Evolutionary conservation across 805 yeast species (phyloP).

Genomic region (Saccharomycopsis sp.): DNA sequence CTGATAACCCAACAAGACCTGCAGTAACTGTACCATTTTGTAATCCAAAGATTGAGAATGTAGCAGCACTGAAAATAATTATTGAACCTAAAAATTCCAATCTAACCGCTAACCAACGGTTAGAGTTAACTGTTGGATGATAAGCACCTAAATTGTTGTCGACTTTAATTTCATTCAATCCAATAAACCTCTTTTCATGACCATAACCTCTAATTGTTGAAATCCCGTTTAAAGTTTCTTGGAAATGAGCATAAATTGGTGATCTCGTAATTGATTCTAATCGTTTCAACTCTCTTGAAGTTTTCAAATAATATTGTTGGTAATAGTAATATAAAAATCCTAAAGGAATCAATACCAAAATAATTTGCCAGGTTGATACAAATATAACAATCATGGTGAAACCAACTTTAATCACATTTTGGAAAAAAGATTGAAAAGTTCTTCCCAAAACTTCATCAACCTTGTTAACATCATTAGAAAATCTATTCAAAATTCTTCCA

Average conservation of each 20-base stretch:
- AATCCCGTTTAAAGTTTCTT: constrained; percentile 72
- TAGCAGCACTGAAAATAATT: constrained; percentile 81
- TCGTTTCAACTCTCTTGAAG: constrained; percentile 79
- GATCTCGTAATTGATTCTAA: constrained; percentile 74
- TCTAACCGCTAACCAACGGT: constrained; percentile 96
- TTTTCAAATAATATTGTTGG: constrained; percentile 67
- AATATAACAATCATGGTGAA: constrained; percentile 78
- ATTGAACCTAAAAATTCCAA: constrained; percentile 86
- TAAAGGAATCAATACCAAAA: constrained; percentile 66
- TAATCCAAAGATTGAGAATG: constrained; percentile 66
- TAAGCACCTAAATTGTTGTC: constrained; percentile 88
- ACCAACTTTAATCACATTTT: constrained; percentile 51
- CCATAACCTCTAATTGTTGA: constrained; percentile 69
- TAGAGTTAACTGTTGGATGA: constrained; percentile 87
- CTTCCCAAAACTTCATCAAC: constrained; percentile 75
- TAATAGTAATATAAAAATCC: constrained; percentile 57
- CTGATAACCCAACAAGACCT: constrained; percentile 90
- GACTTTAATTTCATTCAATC: constrained; percentile 59
- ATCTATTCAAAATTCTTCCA: constrained; percentile 85
- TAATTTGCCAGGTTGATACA: constrained; percentile 81
- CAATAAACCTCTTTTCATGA: constrained; percentile 56
- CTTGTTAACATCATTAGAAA: constrained; percentile 84
- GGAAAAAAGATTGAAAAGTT: constrained; percentile 63
- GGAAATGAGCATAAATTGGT: constrained; percentile 79
- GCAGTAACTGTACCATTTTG: constrained; percentile 67